Evolutionary conservation across 140 eudicot genomes (phyloP).

Genomic region (Senecio squalidus): DNA sequence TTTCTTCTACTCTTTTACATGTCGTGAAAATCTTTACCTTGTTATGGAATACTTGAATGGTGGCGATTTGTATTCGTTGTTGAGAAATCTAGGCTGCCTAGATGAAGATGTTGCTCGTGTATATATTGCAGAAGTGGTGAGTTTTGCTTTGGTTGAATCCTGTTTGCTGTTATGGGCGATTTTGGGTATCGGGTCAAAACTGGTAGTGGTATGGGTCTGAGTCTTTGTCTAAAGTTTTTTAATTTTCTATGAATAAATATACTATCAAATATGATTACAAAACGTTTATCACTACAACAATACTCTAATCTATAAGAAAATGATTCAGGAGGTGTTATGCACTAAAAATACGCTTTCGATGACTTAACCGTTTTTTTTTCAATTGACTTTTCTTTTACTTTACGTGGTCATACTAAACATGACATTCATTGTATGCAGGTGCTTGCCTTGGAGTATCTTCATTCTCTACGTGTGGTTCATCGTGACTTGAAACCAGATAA

Average conservation of each 20-base stretch:
- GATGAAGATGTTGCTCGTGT: constrained; percentile 99
- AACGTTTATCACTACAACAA: background rate
- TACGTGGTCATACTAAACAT: constrained; percentile 13
- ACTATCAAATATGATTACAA: background rate
- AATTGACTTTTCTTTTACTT: background rate
- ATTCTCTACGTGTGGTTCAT: constrained; percentile 90
- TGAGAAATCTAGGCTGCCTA: constrained; percentile 96
- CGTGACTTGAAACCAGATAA: constrained; percentile 98
- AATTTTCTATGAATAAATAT: background rate
- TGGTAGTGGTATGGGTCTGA: background rate
- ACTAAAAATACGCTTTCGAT: background rate
- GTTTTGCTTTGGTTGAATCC: constrained; percentile 20
- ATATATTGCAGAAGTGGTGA: constrained; percentile 98
- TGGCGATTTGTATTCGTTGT: constrained; percentile 85
- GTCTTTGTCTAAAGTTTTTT: background rate
- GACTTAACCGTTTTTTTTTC: background rate
- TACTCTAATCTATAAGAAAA: background rate
- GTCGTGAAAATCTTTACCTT: constrained; percentile 95
- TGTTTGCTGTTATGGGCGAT: background rate
- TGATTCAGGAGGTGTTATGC: background rate
- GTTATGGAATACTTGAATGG: constrained; percentile 99
- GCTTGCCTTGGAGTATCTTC: constrained; percentile 97
- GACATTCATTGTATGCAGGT: constrained; percentile 44
- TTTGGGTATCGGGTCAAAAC: background rate
- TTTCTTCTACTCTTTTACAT: constrained; percentile 93